Evolutionary conservation across 129 eudicot species (phyloP).

Genomic region (Ambrosia artemisiifolia): DNA sequence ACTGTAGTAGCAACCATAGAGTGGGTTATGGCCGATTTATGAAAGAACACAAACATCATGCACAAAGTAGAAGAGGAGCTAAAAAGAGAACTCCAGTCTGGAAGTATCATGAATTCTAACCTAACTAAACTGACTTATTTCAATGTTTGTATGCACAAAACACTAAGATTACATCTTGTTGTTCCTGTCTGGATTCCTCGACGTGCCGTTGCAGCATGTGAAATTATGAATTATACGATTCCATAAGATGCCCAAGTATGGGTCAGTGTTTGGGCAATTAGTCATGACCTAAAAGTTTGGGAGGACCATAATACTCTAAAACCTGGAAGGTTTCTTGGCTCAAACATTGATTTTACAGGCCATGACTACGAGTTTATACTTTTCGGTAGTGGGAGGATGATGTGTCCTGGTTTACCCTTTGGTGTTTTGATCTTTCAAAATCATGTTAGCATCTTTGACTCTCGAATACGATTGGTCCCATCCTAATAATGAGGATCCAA

Average conservation of each 20-base stretch:
- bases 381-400: conserved; percentile 41
- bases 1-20: conserved; percentile 20
- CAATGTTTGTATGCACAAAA: conserved; percentile 31
- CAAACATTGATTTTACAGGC: conserved; percentile 21
- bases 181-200: conserved; percentile 29
- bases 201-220: conserved; percentile 24
- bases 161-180: conserved; percentile 24
- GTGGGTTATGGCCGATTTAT: conserved; percentile 39
- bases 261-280: conserved; percentile 39
- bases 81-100: conserved; percentile 12
- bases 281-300: conserved; percentile 35
- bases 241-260: conserved; percentile 23
- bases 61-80: conserved; percentile 20
- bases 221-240: conserved; percentile 32
- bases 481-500: conserved; percentile 21
- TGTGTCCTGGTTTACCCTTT: conserved; percentile 39
- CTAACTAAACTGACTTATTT: conserved; percentile 7
- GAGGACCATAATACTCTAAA: conserved; percentile 25
- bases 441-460: conserved; percentile 26
- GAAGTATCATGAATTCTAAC: conserved; percentile 2
- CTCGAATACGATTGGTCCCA: conserved; percentile 30
- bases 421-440: conserved; percentile 23
- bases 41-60: conserved; percentile 27
- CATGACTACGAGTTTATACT: conserved; percentile 25
- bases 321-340: conserved; percentile 38